phyloP scores from a whole-genome alignment of 768 basidiomycete genomes.

The Paxillus rubicundulus region DNA sequence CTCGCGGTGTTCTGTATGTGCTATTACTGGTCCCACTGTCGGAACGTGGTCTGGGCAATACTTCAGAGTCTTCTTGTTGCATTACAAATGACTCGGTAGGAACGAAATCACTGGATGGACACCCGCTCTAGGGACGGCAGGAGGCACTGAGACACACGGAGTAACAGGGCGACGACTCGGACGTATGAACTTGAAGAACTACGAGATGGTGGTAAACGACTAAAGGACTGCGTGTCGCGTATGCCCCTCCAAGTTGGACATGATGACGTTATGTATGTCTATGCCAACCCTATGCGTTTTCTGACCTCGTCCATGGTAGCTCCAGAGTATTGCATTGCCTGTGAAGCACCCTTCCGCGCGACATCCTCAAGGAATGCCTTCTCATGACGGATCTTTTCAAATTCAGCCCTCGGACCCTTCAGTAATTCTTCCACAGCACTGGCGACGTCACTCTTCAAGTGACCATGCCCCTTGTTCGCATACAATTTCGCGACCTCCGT shows the following conservation, averaged over 20 bases:
- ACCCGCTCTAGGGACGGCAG: no score
- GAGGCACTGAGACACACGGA: no score
- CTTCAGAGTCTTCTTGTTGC: background rate
- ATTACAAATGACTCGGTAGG: background rate
- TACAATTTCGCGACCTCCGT: constrained; percentile 49
- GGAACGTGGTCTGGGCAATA: background rate
- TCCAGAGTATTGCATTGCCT: constrained; percentile 59
- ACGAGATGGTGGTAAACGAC: no score
- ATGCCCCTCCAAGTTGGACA: no score
- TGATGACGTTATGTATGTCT: background rate
- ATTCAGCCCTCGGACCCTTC: constrained; percentile 66
- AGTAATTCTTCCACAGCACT: constrained; percentile 70
- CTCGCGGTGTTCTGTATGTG: constrained; percentile 1
- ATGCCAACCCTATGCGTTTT: constrained; percentile 55
- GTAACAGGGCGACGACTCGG: no score
- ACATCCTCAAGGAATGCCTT: constrained; percentile 58
- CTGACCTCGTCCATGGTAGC: constrained; percentile 69
- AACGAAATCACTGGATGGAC: background rate
- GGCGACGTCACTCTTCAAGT: constrained; percentile 71
- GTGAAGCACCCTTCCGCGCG: constrained; percentile 59
- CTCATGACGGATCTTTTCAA: constrained; percentile 60
- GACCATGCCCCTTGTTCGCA: constrained; percentile 54
- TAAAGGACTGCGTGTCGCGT: no score
- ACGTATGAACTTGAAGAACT: no score
- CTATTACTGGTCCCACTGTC: background rate